Conservation (phyloP, 257 asterid genomes). For the Solanum sparsipilum region DNA sequence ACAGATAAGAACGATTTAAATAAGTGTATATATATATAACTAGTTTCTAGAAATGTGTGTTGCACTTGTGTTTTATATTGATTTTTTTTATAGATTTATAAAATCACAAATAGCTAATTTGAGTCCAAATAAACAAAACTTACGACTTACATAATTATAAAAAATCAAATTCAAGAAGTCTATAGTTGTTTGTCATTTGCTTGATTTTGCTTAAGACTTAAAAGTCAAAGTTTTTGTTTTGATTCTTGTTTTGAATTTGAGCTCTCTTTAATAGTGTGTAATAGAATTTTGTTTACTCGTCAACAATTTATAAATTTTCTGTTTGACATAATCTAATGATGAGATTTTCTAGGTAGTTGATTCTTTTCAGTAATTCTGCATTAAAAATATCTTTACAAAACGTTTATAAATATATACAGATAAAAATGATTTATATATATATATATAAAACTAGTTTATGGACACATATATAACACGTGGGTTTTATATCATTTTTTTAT, state of each 20-base stretch:
- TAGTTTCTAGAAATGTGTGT: too few species aligned
- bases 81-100: too few species aligned
- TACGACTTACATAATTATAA: too few species aligned
- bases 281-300: not conserved
- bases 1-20: not conserved
- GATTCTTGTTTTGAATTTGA: not conserved
- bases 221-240: not conserved
- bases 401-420: not conserved
- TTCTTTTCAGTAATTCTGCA: not conserved
- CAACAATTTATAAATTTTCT: not conserved
- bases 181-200: not conserved
- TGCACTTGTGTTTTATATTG: too few species aligned
- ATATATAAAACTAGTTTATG: too few species aligned
- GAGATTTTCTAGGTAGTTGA: not conserved
- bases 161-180: too few species aligned
- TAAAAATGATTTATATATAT: not conserved
- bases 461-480: too few species aligned
- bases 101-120: too few species aligned
- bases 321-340: not conserved
- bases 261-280: not conserved
- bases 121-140: too few species aligned
- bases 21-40: not conserved
- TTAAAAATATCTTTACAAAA: not conserved
- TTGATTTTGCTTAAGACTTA: not conserved
- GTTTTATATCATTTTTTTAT: too few species aligned